Evolutionary conservation across 768 basidiomycete species (phyloP), one percentile per base, ranked within the genome.

Genomic region (Suillus lakei): DNA sequence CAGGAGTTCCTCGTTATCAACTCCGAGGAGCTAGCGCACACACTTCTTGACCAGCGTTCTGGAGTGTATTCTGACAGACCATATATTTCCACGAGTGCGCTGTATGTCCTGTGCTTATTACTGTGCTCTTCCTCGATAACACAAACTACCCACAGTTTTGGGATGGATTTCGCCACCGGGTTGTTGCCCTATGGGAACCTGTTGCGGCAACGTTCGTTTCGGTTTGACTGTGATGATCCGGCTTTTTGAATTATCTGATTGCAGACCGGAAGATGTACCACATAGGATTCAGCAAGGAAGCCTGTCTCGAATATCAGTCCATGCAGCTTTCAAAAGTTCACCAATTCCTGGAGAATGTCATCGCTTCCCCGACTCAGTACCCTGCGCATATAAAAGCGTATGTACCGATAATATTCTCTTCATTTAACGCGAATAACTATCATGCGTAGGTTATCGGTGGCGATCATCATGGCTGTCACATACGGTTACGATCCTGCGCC

Each of bases 1-100:
- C 69, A 44, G 23, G 71, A 77, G 55, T 76, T 76, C 41, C 59
- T 76, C 58, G 66, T 76, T 53, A 69, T 76, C 63, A 74, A 71
- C 32, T 69, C 38, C 28, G 66, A 60, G 21, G 67, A 65, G 28
- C 61, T 70, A 1, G 75, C 76, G 2, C 72, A 64, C 12, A 70
- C 67, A 39, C 39, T 77, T 34, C 48, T 77, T 59, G 71, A 74
- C 3, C 68, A 56, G 44, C 76, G 75, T 16, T 77, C 76, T 5
- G 5, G 60, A 7, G 64, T 70, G 34, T 76, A 76, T 53, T 76
- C 75, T 3, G 71, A 74, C 13, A 69, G 76, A 41, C 75, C 76
- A 4, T 58, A 68, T 34, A 34, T 74, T 32, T 66, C 67, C 1
- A 67, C 66, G 8, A 74, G 66, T 50, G 48, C 74, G 64, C 18